These are phyloP conservation scores for Cyclocybe cylindracea DNA, from an alignment of 768 basidiomycete genomes.

Conservation along the genomic window DNA sequence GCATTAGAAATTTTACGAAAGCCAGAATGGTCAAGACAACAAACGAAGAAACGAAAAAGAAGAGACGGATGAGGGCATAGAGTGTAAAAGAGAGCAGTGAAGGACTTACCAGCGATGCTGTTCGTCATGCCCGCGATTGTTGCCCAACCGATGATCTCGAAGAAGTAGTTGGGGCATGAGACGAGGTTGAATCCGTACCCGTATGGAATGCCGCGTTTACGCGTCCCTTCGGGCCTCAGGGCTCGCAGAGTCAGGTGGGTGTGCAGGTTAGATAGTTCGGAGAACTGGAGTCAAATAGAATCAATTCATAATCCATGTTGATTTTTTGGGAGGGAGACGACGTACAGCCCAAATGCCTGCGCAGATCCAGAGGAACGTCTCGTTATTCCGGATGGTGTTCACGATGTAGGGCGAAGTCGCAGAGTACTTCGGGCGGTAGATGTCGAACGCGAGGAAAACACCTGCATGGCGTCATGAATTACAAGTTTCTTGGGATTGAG, in stretches of 20 bases:
- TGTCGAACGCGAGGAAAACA: constrained; percentile 71
- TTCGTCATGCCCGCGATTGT: constrained; percentile 76
- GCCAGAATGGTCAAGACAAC: too few relatives aligned
- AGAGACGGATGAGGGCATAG: not conserved
- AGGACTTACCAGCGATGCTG: constrained; percentile 66
- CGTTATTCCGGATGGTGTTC: constrained; percentile 64
- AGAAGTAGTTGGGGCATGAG: constrained; percentile 93
- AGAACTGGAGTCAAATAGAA: constrained; percentile 53
- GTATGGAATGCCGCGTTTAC: constrained; percentile 81
- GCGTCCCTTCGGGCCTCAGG: constrained; percentile 80
- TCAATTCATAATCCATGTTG: not conserved
- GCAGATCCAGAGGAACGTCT: constrained; percentile 66
- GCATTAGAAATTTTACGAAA: not conserved
- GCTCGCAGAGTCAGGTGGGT: constrained; percentile 82
- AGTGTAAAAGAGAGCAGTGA: not conserved
- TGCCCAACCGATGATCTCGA: constrained; percentile 80
- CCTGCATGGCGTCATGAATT: constrained; percentile 38
- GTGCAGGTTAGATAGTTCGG: constrained; percentile 81
- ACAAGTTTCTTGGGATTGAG: not conserved
- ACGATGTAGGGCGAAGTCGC: constrained; percentile 61
- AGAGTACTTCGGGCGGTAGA: constrained; percentile 83
- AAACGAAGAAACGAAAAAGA: constrained; percentile 1
- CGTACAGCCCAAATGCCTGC: constrained; percentile 76
- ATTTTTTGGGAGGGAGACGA: constrained; percentile 14
- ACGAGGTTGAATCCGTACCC: constrained; percentile 91